These are phyloP conservation scores for Bretschneidera sinensis DNA, from an alignment of 345 rosid genomes.

Conservation along the genomic window DNA sequence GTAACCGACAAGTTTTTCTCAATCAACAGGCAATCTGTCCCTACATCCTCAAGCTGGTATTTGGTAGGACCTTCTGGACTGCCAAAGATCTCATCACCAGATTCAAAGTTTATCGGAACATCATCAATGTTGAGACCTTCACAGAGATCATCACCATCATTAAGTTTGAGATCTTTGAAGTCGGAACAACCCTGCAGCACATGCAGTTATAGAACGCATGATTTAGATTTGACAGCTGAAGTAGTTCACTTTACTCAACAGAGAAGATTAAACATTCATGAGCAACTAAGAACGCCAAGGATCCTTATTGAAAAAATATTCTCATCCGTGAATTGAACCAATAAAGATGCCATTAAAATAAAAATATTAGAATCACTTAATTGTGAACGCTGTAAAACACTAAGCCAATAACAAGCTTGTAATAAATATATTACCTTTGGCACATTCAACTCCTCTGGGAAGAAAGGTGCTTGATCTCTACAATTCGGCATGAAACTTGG, in stretches of 20 bases:
- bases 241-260: neutral
- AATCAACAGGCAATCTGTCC: constrained; percentile 28
- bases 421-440: constrained; percentile 28
- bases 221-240: neutral
- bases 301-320: no score
- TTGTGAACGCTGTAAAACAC: no score
- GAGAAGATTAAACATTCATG: no score
- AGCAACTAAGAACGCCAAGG: no score
- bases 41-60: constrained; percentile 33
- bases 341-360: neutral
- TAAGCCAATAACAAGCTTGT: neutral
- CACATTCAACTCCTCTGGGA: constrained; percentile 28
- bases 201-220: constrained; percentile 1
- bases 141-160: constrained; percentile 50
- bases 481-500: constrained; percentile 28
- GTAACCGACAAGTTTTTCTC: constrained; percentile 42
- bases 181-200: constrained; percentile 30
- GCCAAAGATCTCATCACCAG: constrained; percentile 44
- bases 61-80: constrained; percentile 31
- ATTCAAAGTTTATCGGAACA: constrained; percentile 43
- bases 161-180: constrained; percentile 37
- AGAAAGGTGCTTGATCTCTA: constrained; percentile 37
- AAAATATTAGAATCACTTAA: no score
- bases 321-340: no score
- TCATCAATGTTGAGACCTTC: constrained; percentile 48